These are phyloP conservation scores for Panicum virgatum DNA, from an alignment of 202 grass and related monocot genomes.

Conservation along the genomic window DNA sequence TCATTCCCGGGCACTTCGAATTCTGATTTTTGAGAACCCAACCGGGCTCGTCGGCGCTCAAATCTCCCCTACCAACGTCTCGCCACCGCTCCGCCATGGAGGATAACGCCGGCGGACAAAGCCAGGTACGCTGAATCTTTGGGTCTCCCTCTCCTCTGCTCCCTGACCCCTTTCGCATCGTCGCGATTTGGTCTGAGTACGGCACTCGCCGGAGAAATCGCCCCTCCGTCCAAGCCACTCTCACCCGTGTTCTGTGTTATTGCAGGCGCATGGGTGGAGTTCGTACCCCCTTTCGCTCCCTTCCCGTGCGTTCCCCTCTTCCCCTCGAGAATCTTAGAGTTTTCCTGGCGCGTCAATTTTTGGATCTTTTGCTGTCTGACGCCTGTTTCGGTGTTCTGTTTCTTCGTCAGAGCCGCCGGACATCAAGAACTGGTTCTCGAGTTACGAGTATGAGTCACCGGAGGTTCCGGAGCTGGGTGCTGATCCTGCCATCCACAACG, in stretches of 20 bases:
- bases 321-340: neutral
- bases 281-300: constrained; percentile 51
- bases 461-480: constrained; percentile 34
- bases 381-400: neutral
- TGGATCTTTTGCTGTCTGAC: constrained; percentile 22
- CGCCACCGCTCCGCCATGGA: constrained; percentile 19
- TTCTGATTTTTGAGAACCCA: neutral
- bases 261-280: constrained; percentile 44
- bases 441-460: constrained; percentile 71
- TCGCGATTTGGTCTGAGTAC: neutral
- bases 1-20: constrained; percentile 18
- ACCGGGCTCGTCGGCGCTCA: neutral
- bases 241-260: neutral
- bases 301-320: constrained; percentile 57
- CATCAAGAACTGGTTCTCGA: constrained; percentile 89
- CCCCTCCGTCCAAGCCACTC: neutral
- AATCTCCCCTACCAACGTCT: neutral
- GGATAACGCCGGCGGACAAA: neutral
- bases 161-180: neutral
- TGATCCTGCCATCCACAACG: neutral
- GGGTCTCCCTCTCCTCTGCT: neutral
- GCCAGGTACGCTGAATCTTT: constrained; percentile 19
- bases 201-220: neutral
- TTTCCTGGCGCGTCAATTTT: neutral
- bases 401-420: constrained; percentile 77